Percentiles rank a stretch among this genome's conserved stretches.
These are phyloP conservation scores for Pythium graminicola DNA, from an alignment of 352 stramenopile genomes.

Conservation along the genomic window DNA sequence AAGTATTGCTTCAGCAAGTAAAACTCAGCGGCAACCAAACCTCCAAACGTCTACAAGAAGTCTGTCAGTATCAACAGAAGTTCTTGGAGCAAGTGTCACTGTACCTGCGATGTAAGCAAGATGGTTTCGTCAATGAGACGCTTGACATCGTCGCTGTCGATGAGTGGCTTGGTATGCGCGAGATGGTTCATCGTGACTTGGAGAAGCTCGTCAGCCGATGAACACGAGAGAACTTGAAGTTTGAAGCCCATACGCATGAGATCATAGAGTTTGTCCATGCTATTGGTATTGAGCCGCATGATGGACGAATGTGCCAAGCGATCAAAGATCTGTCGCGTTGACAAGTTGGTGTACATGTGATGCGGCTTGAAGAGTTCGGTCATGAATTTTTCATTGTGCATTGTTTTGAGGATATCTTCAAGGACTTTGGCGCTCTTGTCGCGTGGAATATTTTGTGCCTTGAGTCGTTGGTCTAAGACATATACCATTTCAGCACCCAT, in stretches of 20 bases:
- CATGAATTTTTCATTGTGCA: slow-evolving; percentile 91
- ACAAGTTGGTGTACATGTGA: slow-evolving; percentile 85
- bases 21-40: slow-evolving; percentile 63
- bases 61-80: not conserved
- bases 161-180: slow-evolving; percentile 61
- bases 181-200: slow-evolving; percentile 88
- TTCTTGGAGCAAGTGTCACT: not conserved
- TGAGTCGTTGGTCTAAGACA: slow-evolving; percentile 89
- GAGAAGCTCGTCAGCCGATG: slow-evolving; percentile 79
- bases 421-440: slow-evolving; percentile 90
- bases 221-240: slow-evolving; percentile 82
- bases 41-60: slow-evolving; percentile 40
- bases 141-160: slow-evolving; percentile 60
- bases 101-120: slow-evolving; percentile 49
- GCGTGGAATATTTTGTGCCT: slow-evolving; percentile 84
- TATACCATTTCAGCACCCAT: slow-evolving; percentile 94
- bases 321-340: slow-evolving; percentile 90
- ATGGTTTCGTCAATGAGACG: slow-evolving; percentile 72
- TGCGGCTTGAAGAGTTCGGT: slow-evolving; percentile 90
- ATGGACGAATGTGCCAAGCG: slow-evolving; percentile 90
- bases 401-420: slow-evolving; percentile 89
- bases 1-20: slow-evolving; percentile 81
- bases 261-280: slow-evolving; percentile 94
- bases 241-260: slow-evolving; percentile 96
- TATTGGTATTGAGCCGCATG: slow-evolving; percentile 91